Percentiles rank a stretch among this genome's conserved stretches.
phyloP scores from a whole-genome alignment of 192 early-diverging fungal genomes.

The Dispira simplex region DNA sequence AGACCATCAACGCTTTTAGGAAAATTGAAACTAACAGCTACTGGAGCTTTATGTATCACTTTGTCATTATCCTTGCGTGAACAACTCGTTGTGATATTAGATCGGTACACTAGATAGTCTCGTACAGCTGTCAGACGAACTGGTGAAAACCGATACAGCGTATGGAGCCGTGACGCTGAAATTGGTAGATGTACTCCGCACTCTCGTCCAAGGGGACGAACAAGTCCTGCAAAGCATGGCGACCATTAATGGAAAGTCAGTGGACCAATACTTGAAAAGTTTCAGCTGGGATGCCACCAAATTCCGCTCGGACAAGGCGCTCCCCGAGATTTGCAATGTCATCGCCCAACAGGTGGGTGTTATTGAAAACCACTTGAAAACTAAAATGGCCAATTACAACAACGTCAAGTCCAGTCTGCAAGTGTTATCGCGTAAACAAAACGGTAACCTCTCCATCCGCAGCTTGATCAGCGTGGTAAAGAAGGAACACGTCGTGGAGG shows the following conservation, averaged over 20 bases:
- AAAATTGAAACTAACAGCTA: no score
- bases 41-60: no score
- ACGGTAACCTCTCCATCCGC: slow-evolving; percentile 80
- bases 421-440: slow-evolving; percentile 65
- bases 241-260: slow-evolving; percentile 33
- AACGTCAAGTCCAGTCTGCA: slow-evolving; percentile 66
- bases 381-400: slow-evolving; percentile 75
- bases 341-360: slow-evolving; percentile 71
- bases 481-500: slow-evolving; percentile 77
- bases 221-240: slow-evolving; percentile 17
- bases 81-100: slow-evolving; percentile 20
- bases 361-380: slow-evolving; percentile 84
- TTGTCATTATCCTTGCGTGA: no score
- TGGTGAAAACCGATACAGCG: slow-evolving; percentile 65
- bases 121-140: slow-evolving; percentile 87
- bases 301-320: slow-evolving; percentile 84
- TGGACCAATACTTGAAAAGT: slow-evolving; percentile 71
- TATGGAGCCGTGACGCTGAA: slow-evolving; percentile 66
- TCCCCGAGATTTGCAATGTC: slow-evolving; percentile 66
- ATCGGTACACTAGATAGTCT: slow-evolving; percentile 92
- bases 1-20: no score
- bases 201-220: slow-evolving; percentile 46
- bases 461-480: slow-evolving; percentile 78
- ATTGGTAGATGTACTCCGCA: slow-evolving; percentile 70
- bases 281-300: slow-evolving; percentile 97